Evolutionary conservation across 345 rosid species (phyloP).

Genomic region (Sonneratia alba): DNA sequence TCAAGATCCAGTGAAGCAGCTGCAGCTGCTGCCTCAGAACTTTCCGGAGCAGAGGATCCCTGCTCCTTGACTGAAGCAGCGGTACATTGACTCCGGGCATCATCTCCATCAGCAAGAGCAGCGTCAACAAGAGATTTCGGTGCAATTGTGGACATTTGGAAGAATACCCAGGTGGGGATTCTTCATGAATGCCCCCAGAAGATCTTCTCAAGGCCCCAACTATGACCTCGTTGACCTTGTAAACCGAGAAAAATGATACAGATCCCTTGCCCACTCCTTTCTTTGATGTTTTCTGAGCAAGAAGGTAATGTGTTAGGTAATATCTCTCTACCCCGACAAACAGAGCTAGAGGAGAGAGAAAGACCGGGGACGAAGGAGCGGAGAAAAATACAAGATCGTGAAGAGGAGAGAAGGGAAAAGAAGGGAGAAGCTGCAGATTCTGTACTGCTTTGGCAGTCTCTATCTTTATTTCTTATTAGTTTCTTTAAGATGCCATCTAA

Average conservation of each 20-base stretch:
- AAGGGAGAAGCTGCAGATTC: background rate
- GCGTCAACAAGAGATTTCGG: background rate
- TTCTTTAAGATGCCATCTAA: background rate
- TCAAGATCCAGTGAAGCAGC: slow-evolving; percentile 1
- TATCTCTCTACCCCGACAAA: background rate
- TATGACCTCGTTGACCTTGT: background rate
- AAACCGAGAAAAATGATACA: background rate
- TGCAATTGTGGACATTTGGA: slow-evolving; percentile 1
- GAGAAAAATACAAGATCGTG: background rate
- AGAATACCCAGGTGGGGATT: slow-evolving; percentile 1
- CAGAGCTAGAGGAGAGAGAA: background rate
- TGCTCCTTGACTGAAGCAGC: slow-evolving; percentile 1
- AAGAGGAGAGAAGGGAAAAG: background rate
- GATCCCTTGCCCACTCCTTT: background rate
- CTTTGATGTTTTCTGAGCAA: background rate
- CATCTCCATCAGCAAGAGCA: background rate
- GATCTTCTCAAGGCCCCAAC: background rate
- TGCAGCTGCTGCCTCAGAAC: background rate
- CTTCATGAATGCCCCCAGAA: background rate
- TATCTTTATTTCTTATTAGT: background rate
- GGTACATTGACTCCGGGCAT: background rate
- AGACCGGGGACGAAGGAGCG: background rate
- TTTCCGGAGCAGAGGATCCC: background rate
- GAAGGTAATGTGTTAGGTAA: background rate
- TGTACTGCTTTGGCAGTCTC: background rate